phyloP scores from a whole-genome alignment of 1,284 basidiomycete species.

The Naganishia cerealis region DNA sequence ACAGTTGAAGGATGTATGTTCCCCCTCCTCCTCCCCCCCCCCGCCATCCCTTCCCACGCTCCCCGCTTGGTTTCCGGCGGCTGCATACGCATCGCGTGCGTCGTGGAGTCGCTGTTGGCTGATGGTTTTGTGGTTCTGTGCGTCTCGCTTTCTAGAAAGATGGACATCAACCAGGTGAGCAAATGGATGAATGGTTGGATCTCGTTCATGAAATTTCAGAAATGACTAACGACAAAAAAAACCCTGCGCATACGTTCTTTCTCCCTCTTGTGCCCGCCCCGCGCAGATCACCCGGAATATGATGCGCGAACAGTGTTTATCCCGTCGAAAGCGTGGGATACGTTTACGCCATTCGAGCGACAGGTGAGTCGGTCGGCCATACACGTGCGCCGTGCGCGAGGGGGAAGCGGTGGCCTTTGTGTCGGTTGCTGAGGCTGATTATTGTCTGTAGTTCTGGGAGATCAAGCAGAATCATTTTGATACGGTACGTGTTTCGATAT shows the following conservation, averaged over 20 bases:
- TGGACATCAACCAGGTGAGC: slow-evolving; percentile 66
- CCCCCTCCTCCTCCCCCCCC: background rate
- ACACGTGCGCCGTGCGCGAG: too few relatives aligned
- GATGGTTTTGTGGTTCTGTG: background rate
- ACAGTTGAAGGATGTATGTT: slow-evolving; percentile 68
- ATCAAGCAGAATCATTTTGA: slow-evolving; percentile 95
- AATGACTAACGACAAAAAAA: too few relatives aligned
- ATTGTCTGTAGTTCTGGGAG: slow-evolving; percentile 77
- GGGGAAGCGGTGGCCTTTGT: background rate
- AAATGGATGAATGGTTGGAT: background rate
- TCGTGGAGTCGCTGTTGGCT: background rate
- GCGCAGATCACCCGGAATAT: slow-evolving; percentile 69
- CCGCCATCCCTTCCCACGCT: too few relatives aligned
- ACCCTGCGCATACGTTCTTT: background rate
- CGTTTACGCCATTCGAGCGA: slow-evolving; percentile 93
- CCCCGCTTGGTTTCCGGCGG: too few relatives aligned
- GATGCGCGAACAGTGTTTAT: slow-evolving; percentile 87
- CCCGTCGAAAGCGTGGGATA: slow-evolving; percentile 73
- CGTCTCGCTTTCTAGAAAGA: slow-evolving; percentile 68
- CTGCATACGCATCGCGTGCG: background rate
- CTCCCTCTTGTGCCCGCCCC: background rate
- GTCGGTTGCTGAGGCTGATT: background rate
- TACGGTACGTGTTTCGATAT: slow-evolving; percentile 54
- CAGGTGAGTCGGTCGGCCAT: slow-evolving; percentile 60
- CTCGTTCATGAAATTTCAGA: background rate